Conservation (phyloP, 2,329 filamentous ascomycete genomes). For the Exophiala phaeomuriformis region DNA sequence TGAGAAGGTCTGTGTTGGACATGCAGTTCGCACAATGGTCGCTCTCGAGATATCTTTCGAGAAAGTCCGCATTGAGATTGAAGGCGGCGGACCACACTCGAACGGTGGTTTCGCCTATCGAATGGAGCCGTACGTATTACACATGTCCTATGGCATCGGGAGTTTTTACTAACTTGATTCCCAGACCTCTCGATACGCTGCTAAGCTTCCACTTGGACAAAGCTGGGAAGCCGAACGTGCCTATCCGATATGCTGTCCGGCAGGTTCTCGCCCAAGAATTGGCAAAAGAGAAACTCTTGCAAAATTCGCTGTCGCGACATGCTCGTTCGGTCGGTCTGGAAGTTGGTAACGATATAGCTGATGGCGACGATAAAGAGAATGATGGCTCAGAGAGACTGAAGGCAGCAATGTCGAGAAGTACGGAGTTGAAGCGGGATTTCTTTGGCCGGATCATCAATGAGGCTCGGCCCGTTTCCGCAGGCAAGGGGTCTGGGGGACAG, state of each 20-base stretch:
- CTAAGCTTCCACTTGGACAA: slow-evolving; percentile 63
- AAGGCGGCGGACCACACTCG: slow-evolving; percentile 41
- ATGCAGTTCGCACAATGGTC: slow-evolving; percentile 74
- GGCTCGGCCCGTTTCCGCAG: slow-evolving; percentile 26
- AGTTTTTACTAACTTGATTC: slow-evolving; percentile 1
- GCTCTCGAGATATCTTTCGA: slow-evolving; percentile 76
- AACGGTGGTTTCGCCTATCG: slow-evolving; percentile 71
- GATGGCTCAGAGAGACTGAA: slow-evolving; percentile 29
- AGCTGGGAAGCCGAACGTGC: slow-evolving; percentile 48
- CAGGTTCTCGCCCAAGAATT: slow-evolving; percentile 92
- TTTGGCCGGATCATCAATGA: slow-evolving; percentile 64
- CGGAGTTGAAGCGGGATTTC: slow-evolving; percentile 66
- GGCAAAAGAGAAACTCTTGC: slow-evolving; percentile 60
- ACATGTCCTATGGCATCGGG: slow-evolving; percentile 27
- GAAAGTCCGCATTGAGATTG: slow-evolving; percentile 67
- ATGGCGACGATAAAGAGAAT: slow-evolving; percentile 33
- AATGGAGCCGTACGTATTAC: slow-evolving; percentile 74
- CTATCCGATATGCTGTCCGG: slow-evolving; percentile 83
- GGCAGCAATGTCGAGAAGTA: slow-evolving; percentile 22
- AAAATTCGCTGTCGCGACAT: slow-evolving; percentile 59
- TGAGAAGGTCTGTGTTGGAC: slow-evolving; percentile 72
- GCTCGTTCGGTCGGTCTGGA: slow-evolving; percentile 39
- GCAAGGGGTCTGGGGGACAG: slow-evolving; percentile 25
- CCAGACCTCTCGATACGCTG: slow-evolving; percentile 66
- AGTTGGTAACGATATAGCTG: slow-evolving; percentile 10